phyloP scores from a whole-genome alignment of 192 early-diverging fungal genomes.

The Phlyctochytrium arcticum region DNA sequence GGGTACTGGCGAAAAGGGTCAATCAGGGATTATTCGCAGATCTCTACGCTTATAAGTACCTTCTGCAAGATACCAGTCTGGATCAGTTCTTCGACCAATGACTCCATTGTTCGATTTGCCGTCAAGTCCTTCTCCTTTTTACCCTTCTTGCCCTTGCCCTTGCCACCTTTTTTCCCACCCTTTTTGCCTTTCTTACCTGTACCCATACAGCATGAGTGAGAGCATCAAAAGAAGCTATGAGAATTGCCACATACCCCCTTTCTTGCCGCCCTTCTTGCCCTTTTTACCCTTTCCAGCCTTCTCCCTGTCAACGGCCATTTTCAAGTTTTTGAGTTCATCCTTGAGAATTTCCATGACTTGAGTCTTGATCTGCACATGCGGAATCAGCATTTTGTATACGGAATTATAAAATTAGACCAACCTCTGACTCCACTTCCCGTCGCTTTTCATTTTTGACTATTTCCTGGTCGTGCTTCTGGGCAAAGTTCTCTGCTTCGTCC shows the following conservation, averaged over 20 bases:
- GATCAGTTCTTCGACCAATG: slow-evolving; percentile 53
- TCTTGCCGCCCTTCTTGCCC: slow-evolving; percentile 45
- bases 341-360: slow-evolving; percentile 57
- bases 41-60: slow-evolving; percentile 20
- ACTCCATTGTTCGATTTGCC: slow-evolving; percentile 57
- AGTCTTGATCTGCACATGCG: slow-evolving; percentile 44
- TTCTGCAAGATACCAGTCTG: slow-evolving; percentile 52
- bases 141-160: slow-evolving; percentile 56
- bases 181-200: slow-evolving; percentile 52
- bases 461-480: slow-evolving; percentile 61
- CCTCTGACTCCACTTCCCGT: slow-evolving; percentile 56
- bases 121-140: slow-evolving; percentile 67
- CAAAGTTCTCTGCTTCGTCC: slow-evolving; percentile 58
- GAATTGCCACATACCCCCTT: too few relatives aligned
- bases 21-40: background rate
- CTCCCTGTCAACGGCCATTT: slow-evolving; percentile 50
- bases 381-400: background rate
- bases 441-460: slow-evolving; percentile 59
- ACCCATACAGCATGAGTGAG: background rate
- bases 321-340: slow-evolving; percentile 59
- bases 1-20: background rate
- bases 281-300: slow-evolving; percentile 53
- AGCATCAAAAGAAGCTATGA: slow-evolving; percentile 1
- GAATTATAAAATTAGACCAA: slow-evolving; percentile 6
- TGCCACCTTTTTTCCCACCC: slow-evolving; percentile 42